phyloP scores from a whole-genome alignment of 2,329 filamentous ascomycete species.

The Sporothrix luriei region DNA sequence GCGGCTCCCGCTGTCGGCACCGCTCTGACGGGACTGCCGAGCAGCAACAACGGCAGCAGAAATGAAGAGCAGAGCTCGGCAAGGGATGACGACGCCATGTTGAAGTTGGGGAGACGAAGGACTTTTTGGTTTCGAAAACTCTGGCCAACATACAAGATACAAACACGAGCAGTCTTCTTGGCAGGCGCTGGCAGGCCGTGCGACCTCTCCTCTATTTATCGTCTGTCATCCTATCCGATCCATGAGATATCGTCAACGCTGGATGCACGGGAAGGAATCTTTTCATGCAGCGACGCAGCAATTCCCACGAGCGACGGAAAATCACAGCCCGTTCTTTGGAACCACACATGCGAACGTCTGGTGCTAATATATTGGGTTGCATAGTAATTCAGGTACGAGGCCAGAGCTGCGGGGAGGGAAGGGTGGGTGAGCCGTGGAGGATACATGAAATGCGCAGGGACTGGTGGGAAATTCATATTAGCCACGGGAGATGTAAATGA shows the following conservation, averaged over 20 bases:
- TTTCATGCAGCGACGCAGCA: too few relatives aligned
- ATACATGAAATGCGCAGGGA: not conserved
- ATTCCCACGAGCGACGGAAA: constrained; percentile 1
- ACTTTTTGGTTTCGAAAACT: not conserved
- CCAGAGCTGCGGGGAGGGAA: not conserved
- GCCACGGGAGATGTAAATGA: not conserved
- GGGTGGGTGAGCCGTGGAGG: not conserved
- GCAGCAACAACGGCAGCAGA: constrained; percentile 21
- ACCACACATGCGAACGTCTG: not conserved
- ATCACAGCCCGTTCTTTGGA: constrained; percentile 14
- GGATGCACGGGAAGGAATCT: not conserved
- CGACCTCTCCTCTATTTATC: constrained; percentile 8
- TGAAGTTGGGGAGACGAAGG: not conserved
- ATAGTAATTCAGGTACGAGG: constrained; percentile 26
- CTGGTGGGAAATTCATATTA: not conserved
- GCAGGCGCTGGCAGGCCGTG: not conserved
- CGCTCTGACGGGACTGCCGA: not conserved
- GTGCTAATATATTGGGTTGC: not conserved
- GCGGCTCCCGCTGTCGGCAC: not conserved
- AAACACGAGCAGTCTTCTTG: not conserved
- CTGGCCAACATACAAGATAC: too few relatives aligned
- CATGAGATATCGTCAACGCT: not conserved
- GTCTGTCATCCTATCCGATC: not conserved
- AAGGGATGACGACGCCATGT: constrained; percentile 2
- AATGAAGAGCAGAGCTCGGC: constrained; percentile 18